Base-by-base conservation (phyloP, 352 stramenopile species). In the Hyaloperonospora brassicae region DNA sequence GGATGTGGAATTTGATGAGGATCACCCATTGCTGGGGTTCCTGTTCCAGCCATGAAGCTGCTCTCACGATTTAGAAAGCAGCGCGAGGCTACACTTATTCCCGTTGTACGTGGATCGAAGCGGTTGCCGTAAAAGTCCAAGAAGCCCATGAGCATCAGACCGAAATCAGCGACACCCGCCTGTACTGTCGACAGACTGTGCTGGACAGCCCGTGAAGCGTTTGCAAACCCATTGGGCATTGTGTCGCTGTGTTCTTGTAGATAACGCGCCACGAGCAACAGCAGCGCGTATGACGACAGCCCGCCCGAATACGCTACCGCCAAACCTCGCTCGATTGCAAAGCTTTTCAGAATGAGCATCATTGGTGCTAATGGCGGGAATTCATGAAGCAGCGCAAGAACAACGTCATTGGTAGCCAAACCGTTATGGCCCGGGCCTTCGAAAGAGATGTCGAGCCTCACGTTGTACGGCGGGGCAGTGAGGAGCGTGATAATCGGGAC, bases 61-160 rank as follows among this genome's bases (percentile, higher is more conserved):
- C 67, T 86, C 43, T 90, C 81, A 27, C 84, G 79, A 60, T 89
- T 86, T 2, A 94, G 65, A 56, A 93, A 94, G 40, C 79, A 88
- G 2, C 82, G 78, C 10, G 78, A 79, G 0, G 81, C 84, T 5
- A 94, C 84, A 44, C 84, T 96, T 44, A 97, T 96, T 11, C 89
- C 89, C 3, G 86, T 97, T 5, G 79, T 91, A 9, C 86, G 83
- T 17, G 88, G 84, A 50, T 97, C 86, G 47, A 97, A 96, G 0
- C 80, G 85, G 50, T 98, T 98, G 17, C 96, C 95, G 66, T 98
- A 98, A 60, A 98, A 98, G 53, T 98, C 93, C 9, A 98, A 75
- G 52, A 98, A 97, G 0, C 93, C 94, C 83, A 98, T 97, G 1
- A 98, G 73, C 50, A 98, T 80, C 35, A 96, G 91, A 23, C 95